A percentile compares a stretch with the other conserved stretches of the same genome.
Evolutionary conservation across 805 yeast species (phyloP).

Genomic region (Cyberlindnera saturnus): DNA sequence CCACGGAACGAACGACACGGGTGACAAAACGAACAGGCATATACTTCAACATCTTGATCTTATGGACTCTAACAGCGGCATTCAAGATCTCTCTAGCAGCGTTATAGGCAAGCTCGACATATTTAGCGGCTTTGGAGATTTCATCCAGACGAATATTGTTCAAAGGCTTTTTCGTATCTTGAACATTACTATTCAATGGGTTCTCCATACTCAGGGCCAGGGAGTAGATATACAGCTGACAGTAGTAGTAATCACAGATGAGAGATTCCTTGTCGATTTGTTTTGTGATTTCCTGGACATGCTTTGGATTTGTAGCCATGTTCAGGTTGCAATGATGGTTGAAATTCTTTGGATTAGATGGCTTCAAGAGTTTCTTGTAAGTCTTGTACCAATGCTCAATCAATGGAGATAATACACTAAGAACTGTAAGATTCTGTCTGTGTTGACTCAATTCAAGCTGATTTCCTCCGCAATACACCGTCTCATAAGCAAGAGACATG

Average conservation of each 20-base stretch:
- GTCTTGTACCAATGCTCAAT: constrained; percentile 72
- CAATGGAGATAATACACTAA: constrained; percentile 70
- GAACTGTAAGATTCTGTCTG: constrained; percentile 62
- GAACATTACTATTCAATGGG: constrained; percentile 13
- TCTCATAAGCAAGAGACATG: constrained; percentile 76
- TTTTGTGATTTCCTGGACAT: constrained; percentile 27
- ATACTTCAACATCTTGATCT: constrained; percentile 53
- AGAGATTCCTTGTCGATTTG: constrained; percentile 61
- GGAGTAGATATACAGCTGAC: constrained; percentile 78
- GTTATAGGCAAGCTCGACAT: constrained; percentile 72
- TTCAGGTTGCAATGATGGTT: constrained; percentile 25
- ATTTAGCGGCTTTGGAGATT: constrained; percentile 64
- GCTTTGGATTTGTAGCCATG: constrained; percentile 25
- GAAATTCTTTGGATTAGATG: constrained; percentile 36
- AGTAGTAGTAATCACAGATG: constrained; percentile 78
- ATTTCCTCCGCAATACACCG: constrained; percentile 62
- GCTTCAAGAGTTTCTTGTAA: constrained; percentile 49
- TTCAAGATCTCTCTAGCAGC: constrained; percentile 78
- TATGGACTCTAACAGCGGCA: constrained; percentile 65
- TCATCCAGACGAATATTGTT: constrained; percentile 54
- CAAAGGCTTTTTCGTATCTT: constrained; percentile 17
- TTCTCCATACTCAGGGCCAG: constrained; percentile 59
- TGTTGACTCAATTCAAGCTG: constrained; percentile 45
- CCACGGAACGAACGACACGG: constrained; percentile 79
- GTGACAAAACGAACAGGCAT: constrained; percentile 95